A percentile compares a stretch with the other conserved stretches of the same genome.
These are phyloP conservation scores for Penicillium coprophilum DNA, from an alignment of 495 filamentous ascomycete species.

Conservation along the genomic window DNA sequence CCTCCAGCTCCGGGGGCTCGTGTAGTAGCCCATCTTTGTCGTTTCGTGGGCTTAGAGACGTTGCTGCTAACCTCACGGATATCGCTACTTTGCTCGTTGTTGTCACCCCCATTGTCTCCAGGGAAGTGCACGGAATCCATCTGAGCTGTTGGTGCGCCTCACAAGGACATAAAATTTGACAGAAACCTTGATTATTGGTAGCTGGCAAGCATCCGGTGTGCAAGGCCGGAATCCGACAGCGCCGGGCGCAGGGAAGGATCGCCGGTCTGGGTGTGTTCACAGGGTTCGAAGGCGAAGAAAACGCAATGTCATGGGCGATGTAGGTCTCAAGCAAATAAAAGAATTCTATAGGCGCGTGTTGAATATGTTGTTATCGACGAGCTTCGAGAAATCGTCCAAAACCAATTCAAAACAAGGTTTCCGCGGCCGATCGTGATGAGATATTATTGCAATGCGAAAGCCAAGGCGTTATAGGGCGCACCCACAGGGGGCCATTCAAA, in stretches of 20 bases:
- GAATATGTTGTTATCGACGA: neutral
- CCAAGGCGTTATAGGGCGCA: constrained; percentile 5
- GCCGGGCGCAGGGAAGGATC: constrained; percentile 19
- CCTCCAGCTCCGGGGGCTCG: constrained; percentile 71
- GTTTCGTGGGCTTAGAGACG: constrained; percentile 60
- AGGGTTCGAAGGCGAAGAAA: neutral
- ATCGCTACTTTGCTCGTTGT: constrained; percentile 23
- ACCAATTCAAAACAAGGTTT: constrained; percentile 1
- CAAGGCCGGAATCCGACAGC: constrained; percentile 25
- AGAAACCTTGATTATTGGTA: constrained; percentile 17
- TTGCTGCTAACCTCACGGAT: constrained; percentile 45
- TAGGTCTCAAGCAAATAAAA: neutral
- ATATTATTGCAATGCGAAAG: neutral
- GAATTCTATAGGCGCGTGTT: neutral
- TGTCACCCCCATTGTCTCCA: constrained; percentile 22
- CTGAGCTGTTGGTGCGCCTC: constrained; percentile 33
- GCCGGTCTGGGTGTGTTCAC: constrained; percentile 7
- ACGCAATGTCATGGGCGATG: constrained; percentile 13
- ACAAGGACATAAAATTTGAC: constrained; percentile 31
- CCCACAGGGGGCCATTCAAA: constrained; percentile 13
- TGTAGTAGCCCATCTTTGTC: constrained; percentile 93
- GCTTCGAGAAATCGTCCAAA: neutral
- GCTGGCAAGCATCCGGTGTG: constrained; percentile 35
- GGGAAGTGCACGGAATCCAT: constrained; percentile 42
- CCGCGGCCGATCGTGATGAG: constrained; percentile 8